These are phyloP conservation scores for Aeschynomene evenia DNA, from an alignment of 306 rosid species.

Conservation along the genomic window DNA sequence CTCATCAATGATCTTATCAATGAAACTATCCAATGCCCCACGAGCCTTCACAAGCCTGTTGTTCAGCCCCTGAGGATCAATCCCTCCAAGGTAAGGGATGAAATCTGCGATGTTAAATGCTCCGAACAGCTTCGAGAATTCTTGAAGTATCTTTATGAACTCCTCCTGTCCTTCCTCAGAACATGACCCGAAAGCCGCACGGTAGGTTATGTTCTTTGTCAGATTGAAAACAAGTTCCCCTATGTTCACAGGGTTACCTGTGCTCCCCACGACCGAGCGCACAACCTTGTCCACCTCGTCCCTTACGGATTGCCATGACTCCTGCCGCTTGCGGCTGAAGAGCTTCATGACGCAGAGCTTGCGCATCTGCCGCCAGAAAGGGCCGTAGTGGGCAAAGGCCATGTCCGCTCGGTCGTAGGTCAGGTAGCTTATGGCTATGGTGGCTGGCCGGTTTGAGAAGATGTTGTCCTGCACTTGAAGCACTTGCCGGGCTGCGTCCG, in stretches of 20 bases:
- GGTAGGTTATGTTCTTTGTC: constrained; percentile 59
- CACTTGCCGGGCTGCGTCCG: constrained; percentile 68
- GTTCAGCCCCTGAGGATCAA: constrained; percentile 71
- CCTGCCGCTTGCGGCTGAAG: constrained; percentile 75
- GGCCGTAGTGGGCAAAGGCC: constrained; percentile 93
- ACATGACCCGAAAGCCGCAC: constrained; percentile 78
- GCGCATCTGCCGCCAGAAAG: constrained; percentile 92
- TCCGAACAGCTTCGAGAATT: constrained; percentile 80
- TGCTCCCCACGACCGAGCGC: neutral
- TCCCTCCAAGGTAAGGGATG: constrained; percentile 53
- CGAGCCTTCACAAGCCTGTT: constrained; percentile 60
- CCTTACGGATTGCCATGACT: constrained; percentile 81
- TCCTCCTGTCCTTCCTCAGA: constrained; percentile 67
- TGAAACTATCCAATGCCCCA: constrained; percentile 51
- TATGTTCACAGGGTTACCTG: constrained; percentile 49
- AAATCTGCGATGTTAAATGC: constrained; percentile 80
- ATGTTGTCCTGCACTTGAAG: constrained; percentile 76
- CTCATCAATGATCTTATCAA: constrained; percentile 65
- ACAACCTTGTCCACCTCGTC: constrained; percentile 65
- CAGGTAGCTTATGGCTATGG: constrained; percentile 77
- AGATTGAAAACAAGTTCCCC: constrained; percentile 67
- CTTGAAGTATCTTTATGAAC: constrained; percentile 72
- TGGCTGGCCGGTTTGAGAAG: constrained; percentile 82
- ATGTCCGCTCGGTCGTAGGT: constrained; percentile 88
- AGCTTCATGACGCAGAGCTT: constrained; percentile 86